Evolutionary conservation across 441 rosid genomes (phyloP).

Genomic region (Euphorbia neoarborescens): DNA sequence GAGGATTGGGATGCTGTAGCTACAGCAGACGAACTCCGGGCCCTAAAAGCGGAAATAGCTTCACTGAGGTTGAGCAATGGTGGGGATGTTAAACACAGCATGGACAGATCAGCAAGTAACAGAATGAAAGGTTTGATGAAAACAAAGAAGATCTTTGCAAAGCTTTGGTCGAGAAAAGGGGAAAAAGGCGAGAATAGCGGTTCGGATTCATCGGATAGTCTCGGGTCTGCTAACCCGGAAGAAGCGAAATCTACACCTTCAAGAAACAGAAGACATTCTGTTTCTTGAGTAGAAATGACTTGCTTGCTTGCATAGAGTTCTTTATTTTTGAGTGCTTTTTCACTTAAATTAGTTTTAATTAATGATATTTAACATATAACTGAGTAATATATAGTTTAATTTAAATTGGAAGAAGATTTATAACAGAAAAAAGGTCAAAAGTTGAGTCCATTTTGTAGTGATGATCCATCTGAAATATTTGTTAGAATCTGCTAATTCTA

Average conservation of each 20-base stretch:
- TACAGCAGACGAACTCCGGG: constrained; percentile 60
- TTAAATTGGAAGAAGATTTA: constrained; percentile 9
- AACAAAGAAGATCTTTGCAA: constrained; percentile 55
- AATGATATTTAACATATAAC: constrained; percentile 18
- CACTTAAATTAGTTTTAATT: neutral
- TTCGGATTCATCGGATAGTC: constrained; percentile 65
- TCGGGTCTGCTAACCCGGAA: constrained; percentile 46
- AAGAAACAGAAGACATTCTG: constrained; percentile 57
- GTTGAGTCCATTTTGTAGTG: neutral
- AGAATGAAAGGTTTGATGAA: constrained; percentile 64
- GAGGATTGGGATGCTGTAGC: constrained; percentile 78
- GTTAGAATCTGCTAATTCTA: no score
- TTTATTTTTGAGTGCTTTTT: neutral
- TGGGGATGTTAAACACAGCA: constrained; percentile 21
- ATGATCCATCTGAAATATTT: neutral
- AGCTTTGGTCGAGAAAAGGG: constrained; percentile 48
- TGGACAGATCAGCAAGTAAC: constrained; percentile 35
- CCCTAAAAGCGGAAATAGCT: constrained; percentile 55
- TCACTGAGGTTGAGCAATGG: constrained; percentile 39
- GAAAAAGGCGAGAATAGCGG: constrained; percentile 48
- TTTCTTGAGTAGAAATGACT: constrained; percentile 36
- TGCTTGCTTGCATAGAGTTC: neutral
- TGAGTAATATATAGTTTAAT: constrained; percentile 23
- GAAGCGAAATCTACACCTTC: constrained; percentile 58
- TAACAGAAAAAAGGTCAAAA: neutral